A percentile compares a stretch with the other conserved stretches of the same genome.
Evolutionary conservation across 78 protist species (phyloP).

Genomic region (Dictyostelium firmibasis): DNA sequence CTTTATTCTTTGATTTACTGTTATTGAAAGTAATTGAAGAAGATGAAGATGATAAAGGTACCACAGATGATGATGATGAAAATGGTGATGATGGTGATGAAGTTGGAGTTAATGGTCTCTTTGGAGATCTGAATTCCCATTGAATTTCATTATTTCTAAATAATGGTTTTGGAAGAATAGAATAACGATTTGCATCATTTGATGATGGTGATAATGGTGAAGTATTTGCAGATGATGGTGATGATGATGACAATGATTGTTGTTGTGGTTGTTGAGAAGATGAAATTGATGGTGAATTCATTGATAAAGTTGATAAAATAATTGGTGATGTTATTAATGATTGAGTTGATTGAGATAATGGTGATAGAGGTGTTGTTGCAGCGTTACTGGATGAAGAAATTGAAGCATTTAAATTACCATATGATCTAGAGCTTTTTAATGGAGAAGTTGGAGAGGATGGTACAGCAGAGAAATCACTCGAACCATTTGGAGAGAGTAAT

Average conservation of each 20-base stretch:
- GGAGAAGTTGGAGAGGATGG: constrained; percentile 8
- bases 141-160: constrained; percentile 15
- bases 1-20: constrained; percentile 18
- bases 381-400: neutral
- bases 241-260: neutral
- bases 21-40: constrained; percentile 16
- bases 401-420: neutral
- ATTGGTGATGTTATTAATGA: neutral
- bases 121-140: constrained; percentile 33
- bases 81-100: constrained; percentile 3
- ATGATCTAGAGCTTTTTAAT: neutral
- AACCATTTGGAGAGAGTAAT: neutral
- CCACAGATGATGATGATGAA: neutral
- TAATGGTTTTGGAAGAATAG: neutral
- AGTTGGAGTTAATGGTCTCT: neutral
- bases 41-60: neutral
- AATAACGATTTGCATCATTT: neutral
- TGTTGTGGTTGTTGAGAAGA: neutral
- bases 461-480: constrained; percentile 1
- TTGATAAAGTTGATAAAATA: neutral
- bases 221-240: neutral
- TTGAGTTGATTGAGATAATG: neutral
- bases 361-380: neutral
- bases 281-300: neutral
- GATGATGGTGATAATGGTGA: neutral